Base-by-base conservation (phyloP, 2,329 filamentous ascomycete species). In the Microcyclosporella mali region DNA sequence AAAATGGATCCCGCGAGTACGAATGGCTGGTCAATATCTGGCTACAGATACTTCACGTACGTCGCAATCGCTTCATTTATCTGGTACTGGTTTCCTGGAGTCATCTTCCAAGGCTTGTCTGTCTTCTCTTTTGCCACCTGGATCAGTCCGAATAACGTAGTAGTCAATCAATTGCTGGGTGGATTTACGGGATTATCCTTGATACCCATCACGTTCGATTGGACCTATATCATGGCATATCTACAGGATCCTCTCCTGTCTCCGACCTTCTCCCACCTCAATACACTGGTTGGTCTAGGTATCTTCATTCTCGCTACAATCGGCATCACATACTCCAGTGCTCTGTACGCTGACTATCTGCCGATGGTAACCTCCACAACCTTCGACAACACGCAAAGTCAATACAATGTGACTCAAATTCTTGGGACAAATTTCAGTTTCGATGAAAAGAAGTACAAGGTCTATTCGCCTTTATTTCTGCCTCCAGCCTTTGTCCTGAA, bases 51-150 rank as follows among this genome's bases (percentile, higher is more conserved):
- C 67, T 94, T 94, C 66, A 79, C 85, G 54, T 70, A 79, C 34
- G 77, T 89, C 28, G 88, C 84, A 72, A 61, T 75, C 2, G 75
- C 73, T 4, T 79, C 83, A 0, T 89, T 89, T 51, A 60, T 77
- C n/a, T 94, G 89, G 65, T 94, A 94, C 67, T 92, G 92, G 62
- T 69, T 94, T 1, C 88, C 88, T 0, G 87, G 87, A 6, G 72
- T 94, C 10, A 69, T 94, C 35, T 82, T 89, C 71, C 87, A 88
- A 12, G 86, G 85, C 1, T 72, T 94, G 54, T 90, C 85, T 63
- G 90, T 89, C 64, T 94, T 94, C 71, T 92, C 81, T 63, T 82
- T 92, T 47, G 71, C 92, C 46, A 94, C 87, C 2, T 94, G 88
- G 88, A 85, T 92, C 60, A 84, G 84, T 4, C 88, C 88, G 0